A percentile compares a stretch with the other conserved stretches of the same genome.
Conservation (phyloP, 2,329 filamentous ascomycete species). For the Trichoderma atroviride region DNA sequence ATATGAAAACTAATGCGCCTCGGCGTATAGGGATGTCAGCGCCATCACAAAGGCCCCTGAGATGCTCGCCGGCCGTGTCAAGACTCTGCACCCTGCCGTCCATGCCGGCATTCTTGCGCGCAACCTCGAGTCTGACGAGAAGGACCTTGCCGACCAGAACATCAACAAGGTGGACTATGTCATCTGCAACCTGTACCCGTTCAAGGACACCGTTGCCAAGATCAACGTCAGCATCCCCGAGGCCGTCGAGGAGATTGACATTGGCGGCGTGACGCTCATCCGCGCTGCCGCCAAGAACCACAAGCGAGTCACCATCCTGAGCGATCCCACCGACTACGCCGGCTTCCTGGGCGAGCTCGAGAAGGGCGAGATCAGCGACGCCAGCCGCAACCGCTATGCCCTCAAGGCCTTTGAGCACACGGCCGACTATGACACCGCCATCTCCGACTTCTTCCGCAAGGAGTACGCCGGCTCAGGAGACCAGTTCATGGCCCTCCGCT, state of each 20-base stretch:
- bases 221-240: conserved; percentile 95
- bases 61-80: conserved; percentile 83
- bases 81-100: conserved; percentile 95
- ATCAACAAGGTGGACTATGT: conserved; percentile 95
- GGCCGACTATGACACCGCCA: conserved; percentile 92
- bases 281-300: conserved; percentile 98
- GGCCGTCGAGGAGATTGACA: conserved; percentile 98
- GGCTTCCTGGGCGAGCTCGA: conserved; percentile 91
- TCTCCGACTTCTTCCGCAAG: conserved; percentile 96
- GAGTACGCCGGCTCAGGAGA: conserved; percentile 85
- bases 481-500: conserved; percentile 84
- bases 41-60: conserved; percentile 96
- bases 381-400: conserved; percentile 84
- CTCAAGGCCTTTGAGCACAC: conserved; percentile 99
- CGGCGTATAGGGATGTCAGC: conserved; percentile 76
- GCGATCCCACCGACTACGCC: conserved; percentile 89
- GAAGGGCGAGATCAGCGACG: conserved; percentile 81
- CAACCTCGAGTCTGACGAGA: conserved; percentile 92
- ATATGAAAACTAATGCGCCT: conserved; percentile 23
- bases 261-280: conserved; percentile 94
- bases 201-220: conserved; percentile 97
- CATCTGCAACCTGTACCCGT: conserved; percentile 98
- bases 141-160: conserved; percentile 92
- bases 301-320: conserved; percentile 90
- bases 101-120: conserved; percentile 90